phyloP scores from a whole-genome alignment of 495 filamentous ascomycete genomes.

The Hypoxylon lienhwacheense region DNA sequence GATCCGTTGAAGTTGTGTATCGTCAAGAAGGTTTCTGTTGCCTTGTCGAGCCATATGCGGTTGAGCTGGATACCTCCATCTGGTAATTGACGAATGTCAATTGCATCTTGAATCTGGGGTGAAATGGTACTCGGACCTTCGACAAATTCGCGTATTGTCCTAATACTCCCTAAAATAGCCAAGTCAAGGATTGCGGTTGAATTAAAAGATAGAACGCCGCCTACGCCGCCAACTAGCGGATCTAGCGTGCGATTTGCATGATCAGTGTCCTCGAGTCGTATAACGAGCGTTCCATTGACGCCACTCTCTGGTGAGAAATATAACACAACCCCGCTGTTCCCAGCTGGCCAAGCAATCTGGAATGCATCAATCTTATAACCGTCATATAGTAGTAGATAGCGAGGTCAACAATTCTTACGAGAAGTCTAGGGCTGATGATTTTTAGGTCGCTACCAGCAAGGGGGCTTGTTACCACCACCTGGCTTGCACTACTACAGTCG shows the following conservation, averaged over 20 bases:
- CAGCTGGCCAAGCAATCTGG: slow-evolving; percentile 64
- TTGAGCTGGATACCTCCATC: slow-evolving; percentile 51
- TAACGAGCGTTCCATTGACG: slow-evolving; percentile 55
- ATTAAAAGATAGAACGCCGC: slow-evolving; percentile 57
- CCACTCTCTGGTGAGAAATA: slow-evolving; percentile 59
- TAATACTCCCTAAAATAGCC: slow-evolving; percentile 61
- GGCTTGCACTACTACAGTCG: slow-evolving; percentile 59
- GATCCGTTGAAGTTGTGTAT: slow-evolving; percentile 39
- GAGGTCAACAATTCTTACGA: slow-evolving; percentile 35
- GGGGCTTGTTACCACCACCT: slow-evolving; percentile 62
- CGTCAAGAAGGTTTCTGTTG: slow-evolving; percentile 55
- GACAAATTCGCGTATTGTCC: slow-evolving; percentile 62
- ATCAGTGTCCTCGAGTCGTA: slow-evolving; percentile 53
- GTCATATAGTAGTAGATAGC: neutral
- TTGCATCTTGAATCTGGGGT: slow-evolving; percentile 55
- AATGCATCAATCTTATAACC: slow-evolving; percentile 11
- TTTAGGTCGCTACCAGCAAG: slow-evolving; percentile 55
- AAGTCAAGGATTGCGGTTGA: slow-evolving; percentile 55
- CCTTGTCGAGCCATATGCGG: slow-evolving; percentile 63
- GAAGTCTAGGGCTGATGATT: slow-evolving; percentile 56
- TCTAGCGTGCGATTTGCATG: slow-evolving; percentile 33
- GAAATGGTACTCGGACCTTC: slow-evolving; percentile 58
- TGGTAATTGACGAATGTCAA: slow-evolving; percentile 39
- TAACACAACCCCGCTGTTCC: slow-evolving; percentile 60
- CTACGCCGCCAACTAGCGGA: slow-evolving; percentile 54